Evolutionary conservation across 306 rosid species (phyloP).

Genomic region (Myrica gale): DNA sequence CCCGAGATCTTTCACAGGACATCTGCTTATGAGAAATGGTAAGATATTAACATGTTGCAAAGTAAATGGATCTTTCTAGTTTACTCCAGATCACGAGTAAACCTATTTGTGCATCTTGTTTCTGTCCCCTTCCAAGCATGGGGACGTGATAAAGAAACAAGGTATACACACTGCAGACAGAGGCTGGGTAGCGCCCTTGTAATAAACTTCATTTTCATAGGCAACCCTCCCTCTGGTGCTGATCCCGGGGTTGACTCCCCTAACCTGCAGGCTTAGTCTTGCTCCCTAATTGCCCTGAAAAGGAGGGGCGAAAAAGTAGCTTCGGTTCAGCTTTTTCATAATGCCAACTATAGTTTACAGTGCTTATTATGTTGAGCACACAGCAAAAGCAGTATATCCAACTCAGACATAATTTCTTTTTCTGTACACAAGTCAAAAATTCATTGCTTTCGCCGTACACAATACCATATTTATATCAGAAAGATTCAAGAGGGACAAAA

Average conservation of each 20-base stretch:
- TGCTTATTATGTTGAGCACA: too few species aligned
- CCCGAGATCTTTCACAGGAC: too few species aligned
- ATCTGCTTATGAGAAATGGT: background rate
- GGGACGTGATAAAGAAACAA: too few species aligned
- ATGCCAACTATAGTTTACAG: background rate
- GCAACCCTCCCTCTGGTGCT: too few species aligned
- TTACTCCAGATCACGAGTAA: background rate
- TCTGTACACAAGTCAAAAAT: background rate
- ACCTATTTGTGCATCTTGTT: background rate
- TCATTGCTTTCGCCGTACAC: too few species aligned
- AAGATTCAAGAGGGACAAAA: too few species aligned
- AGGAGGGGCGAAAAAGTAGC: background rate
- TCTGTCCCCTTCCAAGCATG: background rate
- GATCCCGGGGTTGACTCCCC: too few species aligned
- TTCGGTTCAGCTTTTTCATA: background rate
- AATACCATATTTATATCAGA: too few species aligned
- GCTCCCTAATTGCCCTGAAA: too few species aligned
- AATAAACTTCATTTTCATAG: too few species aligned
- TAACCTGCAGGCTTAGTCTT: too few species aligned
- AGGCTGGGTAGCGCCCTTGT: background rate
- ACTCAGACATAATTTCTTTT: background rate
- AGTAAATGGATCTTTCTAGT: background rate
- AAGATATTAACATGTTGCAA: background rate
- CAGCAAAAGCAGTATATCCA: background rate
- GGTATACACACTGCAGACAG: background rate